phyloP scores from a whole-genome alignment of 2,329 filamentous ascomycete genomes.

The Leptographium flavum region DNA sequence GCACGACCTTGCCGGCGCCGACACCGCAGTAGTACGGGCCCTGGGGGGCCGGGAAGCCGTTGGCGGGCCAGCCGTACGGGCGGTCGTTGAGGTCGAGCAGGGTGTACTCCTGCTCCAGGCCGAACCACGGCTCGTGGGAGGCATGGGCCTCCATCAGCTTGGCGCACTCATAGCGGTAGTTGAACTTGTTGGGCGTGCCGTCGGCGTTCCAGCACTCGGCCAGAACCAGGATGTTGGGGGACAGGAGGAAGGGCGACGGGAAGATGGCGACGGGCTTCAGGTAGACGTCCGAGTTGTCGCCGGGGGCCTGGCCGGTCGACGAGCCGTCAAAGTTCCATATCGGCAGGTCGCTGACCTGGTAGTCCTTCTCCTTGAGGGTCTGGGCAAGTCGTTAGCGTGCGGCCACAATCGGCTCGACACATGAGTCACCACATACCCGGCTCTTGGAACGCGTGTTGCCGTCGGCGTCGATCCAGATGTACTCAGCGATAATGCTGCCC shows the following conservation, averaged over 20 bases:
- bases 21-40: constrained; percentile 98
- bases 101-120: constrained; percentile 95
- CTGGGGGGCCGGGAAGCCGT: constrained; percentile 82
- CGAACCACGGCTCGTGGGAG: constrained; percentile 85
- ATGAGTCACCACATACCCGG: constrained; percentile 53
- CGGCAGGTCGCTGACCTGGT: constrained; percentile 41
- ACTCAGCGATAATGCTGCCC: constrained; percentile 63
- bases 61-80: constrained; percentile 83
- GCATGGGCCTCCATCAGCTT: constrained; percentile 83
- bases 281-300: constrained; percentile 63
- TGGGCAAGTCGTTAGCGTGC: not conserved
- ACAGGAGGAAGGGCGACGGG: constrained; percentile 67
- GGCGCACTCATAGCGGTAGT: constrained; percentile 84
- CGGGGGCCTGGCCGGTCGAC: constrained; percentile 60
- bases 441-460: constrained; percentile 88
- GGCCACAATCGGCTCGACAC: not conserved
- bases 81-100: constrained; percentile 73
- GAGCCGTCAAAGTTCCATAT: constrained; percentile 72
- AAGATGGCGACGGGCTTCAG: constrained; percentile 34
- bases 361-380: constrained; percentile 13
- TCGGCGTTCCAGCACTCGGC: constrained; percentile 90
- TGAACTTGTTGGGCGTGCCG: constrained; percentile 95
- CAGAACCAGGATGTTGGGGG: constrained; percentile 79
- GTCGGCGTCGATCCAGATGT: constrained; percentile 65
- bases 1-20: constrained; percentile 90